phyloP scores from a whole-genome alignment of 2,329 filamentous ascomycete genomes.

The Saccharata proteae region DNA sequence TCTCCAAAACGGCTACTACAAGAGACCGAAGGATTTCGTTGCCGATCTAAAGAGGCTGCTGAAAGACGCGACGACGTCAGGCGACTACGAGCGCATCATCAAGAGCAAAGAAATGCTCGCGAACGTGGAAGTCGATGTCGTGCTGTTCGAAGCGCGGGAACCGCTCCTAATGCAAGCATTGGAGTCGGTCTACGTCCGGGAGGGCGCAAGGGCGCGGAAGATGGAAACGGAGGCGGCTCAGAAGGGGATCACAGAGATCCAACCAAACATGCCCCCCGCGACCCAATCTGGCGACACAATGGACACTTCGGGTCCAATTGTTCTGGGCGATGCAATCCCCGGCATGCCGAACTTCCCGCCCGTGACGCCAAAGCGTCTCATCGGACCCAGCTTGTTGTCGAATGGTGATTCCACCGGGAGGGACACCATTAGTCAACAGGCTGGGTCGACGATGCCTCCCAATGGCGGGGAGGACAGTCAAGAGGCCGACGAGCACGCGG shows the following conservation, averaged over 20 bases:
- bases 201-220: slow-evolving; percentile 51
- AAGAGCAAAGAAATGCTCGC: slow-evolving; percentile 85
- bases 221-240: slow-evolving; percentile 43
- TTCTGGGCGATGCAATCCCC: slow-evolving; percentile 53
- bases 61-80: slow-evolving; percentile 70
- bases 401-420: slow-evolving; percentile 42
- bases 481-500: slow-evolving; percentile 15
- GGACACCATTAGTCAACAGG: slow-evolving; percentile 2
- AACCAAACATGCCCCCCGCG: slow-evolving; percentile 27
- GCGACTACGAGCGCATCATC: slow-evolving; percentile 70
- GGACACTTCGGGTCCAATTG: slow-evolving; percentile 33
- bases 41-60: slow-evolving; percentile 74
- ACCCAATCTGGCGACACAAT: too few species aligned
- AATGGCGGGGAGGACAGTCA: slow-evolving; percentile 24
- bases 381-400: slow-evolving; percentile 45
- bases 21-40: slow-evolving; percentile 77
- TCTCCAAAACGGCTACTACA: slow-evolving; percentile 94
- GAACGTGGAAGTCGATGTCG: slow-evolving; percentile 90
- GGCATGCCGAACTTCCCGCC: slow-evolving; percentile 33
- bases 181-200: slow-evolving; percentile 62
- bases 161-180: slow-evolving; percentile 58
- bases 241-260: slow-evolving; percentile 25
- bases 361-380: slow-evolving; percentile 39
- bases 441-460: slow-evolving; percentile 2
- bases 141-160: slow-evolving; percentile 55